phyloP scores from a whole-genome alignment of 2,329 filamentous ascomycete species.

The Calonectria hawksworthii region DNA sequence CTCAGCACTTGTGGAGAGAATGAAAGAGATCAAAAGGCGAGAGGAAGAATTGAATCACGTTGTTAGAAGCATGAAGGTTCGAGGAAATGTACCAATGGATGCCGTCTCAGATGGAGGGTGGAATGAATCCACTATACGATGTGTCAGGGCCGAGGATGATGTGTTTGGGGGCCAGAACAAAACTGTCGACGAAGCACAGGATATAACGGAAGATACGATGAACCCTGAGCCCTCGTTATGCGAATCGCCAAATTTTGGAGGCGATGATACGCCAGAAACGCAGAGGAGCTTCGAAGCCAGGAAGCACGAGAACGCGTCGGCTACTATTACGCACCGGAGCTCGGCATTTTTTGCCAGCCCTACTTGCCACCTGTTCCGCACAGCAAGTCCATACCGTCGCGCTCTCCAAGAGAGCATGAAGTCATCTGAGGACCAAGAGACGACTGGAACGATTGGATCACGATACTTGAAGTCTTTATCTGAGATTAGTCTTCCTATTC shows the following conservation, averaged over 20 bases:
- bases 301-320: slow-evolving; percentile 38
- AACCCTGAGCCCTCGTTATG: background rate
- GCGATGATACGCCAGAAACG: background rate
- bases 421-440: slow-evolving; percentile 47
- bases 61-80: slow-evolving; percentile 6
- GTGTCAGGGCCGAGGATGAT: slow-evolving; percentile 50
- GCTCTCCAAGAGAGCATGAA: slow-evolving; percentile 63
- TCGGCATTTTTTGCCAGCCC: slow-evolving; percentile 68
- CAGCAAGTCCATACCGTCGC: slow-evolving; percentile 68
- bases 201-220: slow-evolving; percentile 17
- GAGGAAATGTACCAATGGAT: slow-evolving; percentile 4
- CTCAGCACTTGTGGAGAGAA: slow-evolving; percentile 72
- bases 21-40: slow-evolving; percentile 56
- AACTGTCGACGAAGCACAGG: background rate
- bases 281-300: background rate
- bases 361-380: slow-evolving; percentile 65
- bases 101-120: slow-evolving; percentile 24
- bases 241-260: background rate
- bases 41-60: slow-evolving; percentile 11
- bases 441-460: slow-evolving; percentile 46
- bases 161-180: slow-evolving; percentile 45
- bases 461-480: slow-evolving; percentile 59
- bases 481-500: slow-evolving; percentile 54
- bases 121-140: slow-evolving; percentile 50
- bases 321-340: slow-evolving; percentile 56